Percentiles rank a stretch among this genome's conserved stretches.
Conservation (phyloP, 305 asterid genomes). For the Fraxinus albicans region DNA sequence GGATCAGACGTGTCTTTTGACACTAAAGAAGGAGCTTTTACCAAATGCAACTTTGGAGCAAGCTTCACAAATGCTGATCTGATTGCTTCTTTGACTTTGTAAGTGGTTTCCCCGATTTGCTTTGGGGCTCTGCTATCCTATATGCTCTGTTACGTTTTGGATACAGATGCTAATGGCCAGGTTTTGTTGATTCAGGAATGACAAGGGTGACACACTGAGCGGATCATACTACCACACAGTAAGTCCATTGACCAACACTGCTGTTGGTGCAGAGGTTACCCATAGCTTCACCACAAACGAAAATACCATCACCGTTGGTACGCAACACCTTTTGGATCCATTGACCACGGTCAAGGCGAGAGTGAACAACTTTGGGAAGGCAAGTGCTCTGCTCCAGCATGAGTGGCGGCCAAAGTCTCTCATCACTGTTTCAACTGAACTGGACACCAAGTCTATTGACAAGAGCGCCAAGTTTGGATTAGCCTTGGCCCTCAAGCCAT, state of each 20-base stretch:
- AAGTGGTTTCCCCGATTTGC: constrained; percentile 18
- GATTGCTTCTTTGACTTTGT: constrained; percentile 43
- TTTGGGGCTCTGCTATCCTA: neutral
- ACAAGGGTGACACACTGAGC: constrained; percentile 43
- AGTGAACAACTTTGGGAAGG: constrained; percentile 41
- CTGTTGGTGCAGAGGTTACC: constrained; percentile 47
- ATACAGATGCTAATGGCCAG: neutral
- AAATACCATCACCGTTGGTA: constrained; percentile 44
- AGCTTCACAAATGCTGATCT: constrained; percentile 45
- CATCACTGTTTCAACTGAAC: constrained; percentile 43
- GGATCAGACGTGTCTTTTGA: constrained; percentile 50
- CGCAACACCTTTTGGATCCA: constrained; percentile 43
- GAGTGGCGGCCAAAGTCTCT: constrained; percentile 54
- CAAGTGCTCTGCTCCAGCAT: constrained; percentile 45
- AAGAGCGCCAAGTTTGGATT: neutral
- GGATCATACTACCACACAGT: constrained; percentile 46
- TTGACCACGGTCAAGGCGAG: constrained; percentile 45
- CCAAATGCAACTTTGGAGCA: constrained; percentile 41
- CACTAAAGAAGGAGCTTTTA: constrained; percentile 35
- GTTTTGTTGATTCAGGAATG: constrained; percentile 37
- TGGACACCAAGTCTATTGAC: constrained; percentile 39
- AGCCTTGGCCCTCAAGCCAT: neutral
- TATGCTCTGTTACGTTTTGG: neutral
- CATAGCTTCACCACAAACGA: constrained; percentile 42
- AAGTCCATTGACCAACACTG: constrained; percentile 39